Conservation (phyloP, 2,329 filamentous ascomycete species). For the Didymella exigua region DNA sequence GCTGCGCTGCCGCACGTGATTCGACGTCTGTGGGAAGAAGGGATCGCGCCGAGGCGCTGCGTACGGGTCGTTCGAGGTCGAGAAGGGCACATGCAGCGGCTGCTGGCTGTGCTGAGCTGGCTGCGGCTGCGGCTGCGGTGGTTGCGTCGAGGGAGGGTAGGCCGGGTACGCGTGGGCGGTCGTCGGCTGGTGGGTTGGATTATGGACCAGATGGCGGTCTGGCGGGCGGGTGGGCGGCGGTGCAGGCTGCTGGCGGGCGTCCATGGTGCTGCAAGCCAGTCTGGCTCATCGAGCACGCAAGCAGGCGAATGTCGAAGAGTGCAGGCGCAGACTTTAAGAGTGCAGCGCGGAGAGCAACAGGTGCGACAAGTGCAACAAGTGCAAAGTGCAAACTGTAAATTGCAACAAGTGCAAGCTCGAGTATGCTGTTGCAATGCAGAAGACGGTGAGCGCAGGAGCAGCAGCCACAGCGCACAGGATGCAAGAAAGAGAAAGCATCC, state of each 20-base stretch:
- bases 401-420: not conserved
- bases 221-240: slow-evolving; percentile 47
- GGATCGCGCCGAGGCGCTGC: slow-evolving; percentile 54
- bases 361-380: no score
- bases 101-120: slow-evolving; percentile 6
- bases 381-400: not conserved
- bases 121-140: slow-evolving; percentile 28
- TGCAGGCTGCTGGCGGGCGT: slow-evolving; percentile 45
- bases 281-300: slow-evolving; percentile 20
- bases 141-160: slow-evolving; percentile 45
- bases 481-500: slow-evolving; percentile 11
- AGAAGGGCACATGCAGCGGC: slow-evolving; percentile 53
- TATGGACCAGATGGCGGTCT: slow-evolving; percentile 56
- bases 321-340: not conserved
- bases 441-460: slow-evolving; percentile 23
- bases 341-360: not conserved
- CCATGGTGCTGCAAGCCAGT: slow-evolving; percentile 36
- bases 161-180: slow-evolving; percentile 34
- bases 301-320: slow-evolving; percentile 3
- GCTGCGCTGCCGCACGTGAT: slow-evolving; percentile 49
- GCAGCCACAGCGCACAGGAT: slow-evolving; percentile 15
- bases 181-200: slow-evolving; percentile 59
- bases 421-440: slow-evolving; percentile 4
- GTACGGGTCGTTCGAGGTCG: slow-evolving; percentile 52
- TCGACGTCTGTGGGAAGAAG: slow-evolving; percentile 49